Conservation (phyloP, 768 basidiomycete genomes). For the Tricholomella constricta region DNA sequence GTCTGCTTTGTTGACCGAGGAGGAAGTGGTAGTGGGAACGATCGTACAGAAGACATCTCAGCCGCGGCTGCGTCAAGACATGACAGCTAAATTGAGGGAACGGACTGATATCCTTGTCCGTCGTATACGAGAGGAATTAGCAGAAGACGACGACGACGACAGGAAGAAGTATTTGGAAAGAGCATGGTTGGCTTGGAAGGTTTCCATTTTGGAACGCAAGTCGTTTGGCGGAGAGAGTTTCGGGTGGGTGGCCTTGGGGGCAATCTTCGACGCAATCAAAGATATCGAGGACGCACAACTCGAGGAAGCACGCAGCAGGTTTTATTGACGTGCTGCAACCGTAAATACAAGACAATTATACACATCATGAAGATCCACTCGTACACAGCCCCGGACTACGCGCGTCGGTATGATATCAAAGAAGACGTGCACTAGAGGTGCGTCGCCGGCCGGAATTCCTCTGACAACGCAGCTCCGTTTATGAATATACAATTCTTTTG, state of each 20-base stretch:
- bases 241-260: constrained; percentile 59
- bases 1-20: constrained; percentile 52
- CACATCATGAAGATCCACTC: constrained; percentile 1
- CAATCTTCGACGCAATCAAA: constrained; percentile 55
- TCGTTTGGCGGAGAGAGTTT: constrained; percentile 63
- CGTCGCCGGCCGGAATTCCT: not conserved
- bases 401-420: not conserved
- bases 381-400: not conserved
- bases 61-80: constrained; percentile 51
- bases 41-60: constrained; percentile 66
- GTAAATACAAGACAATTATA: constrained; percentile 2
- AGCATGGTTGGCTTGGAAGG: constrained; percentile 59
- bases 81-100: constrained; percentile 57
- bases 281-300: constrained; percentile 19
- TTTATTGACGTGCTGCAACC: constrained; percentile 15
- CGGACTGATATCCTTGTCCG: constrained; percentile 55
- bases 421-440: not conserved
- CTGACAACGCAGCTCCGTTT: not conserved
- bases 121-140: constrained; percentile 49
- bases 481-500: not conserved
- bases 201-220: constrained; percentile 37
- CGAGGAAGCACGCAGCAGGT: constrained; percentile 14
- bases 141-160: constrained; percentile 42
- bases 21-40: constrained; percentile 66
- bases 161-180: constrained; percentile 42